Percentiles rank a stretch among this genome's conserved stretches.
Evolutionary conservation across 352 stramenopile genomes (phyloP).

Genomic region (Globisporangium sylvaticum): DNA sequence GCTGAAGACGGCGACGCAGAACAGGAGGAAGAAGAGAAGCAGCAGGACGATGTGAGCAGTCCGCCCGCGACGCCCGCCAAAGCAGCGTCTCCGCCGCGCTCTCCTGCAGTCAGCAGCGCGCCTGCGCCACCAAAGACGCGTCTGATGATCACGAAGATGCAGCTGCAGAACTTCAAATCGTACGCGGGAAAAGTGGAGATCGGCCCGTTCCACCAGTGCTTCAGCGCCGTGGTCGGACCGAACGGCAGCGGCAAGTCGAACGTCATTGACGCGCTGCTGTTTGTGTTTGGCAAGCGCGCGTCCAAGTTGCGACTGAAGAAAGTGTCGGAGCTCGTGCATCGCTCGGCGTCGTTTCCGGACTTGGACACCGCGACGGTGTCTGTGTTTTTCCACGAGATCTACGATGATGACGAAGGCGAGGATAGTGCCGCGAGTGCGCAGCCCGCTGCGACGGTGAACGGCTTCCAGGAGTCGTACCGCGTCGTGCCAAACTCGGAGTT

Average conservation of each 20-base stretch:
- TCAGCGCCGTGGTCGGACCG: constrained; percentile 97
- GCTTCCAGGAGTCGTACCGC: constrained; percentile 82
- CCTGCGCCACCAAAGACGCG: constrained; percentile 41
- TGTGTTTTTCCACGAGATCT: constrained; percentile 98
- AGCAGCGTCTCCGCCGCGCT: too few species aligned
- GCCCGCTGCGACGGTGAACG: neutral
- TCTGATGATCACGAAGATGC: constrained; percentile 97
- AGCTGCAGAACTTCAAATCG: constrained; percentile 99
- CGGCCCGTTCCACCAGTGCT: constrained; percentile 99
- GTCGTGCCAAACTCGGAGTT: constrained; percentile 90
- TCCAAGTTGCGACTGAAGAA: constrained; percentile 95
- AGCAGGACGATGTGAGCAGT: neutral
- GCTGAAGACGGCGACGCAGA: neutral
- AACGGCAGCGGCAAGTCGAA: constrained; percentile 99
- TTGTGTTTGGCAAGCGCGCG: constrained; percentile 99
- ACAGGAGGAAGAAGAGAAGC: neutral
- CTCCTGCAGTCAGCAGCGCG: neutral
- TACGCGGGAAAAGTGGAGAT: constrained; percentile 97
- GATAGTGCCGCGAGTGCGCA: neutral
- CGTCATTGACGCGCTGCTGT: constrained; percentile 99
- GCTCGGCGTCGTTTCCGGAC: constrained; percentile 88
- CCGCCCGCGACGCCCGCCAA: neutral
- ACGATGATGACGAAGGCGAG: constrained; percentile 55
- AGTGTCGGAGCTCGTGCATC: constrained; percentile 98
- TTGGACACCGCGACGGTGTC: constrained; percentile 94